phyloP scores from a whole-genome alignment of 2,329 filamentous ascomycete species.

The Claviceps pazoutovae region DNA sequence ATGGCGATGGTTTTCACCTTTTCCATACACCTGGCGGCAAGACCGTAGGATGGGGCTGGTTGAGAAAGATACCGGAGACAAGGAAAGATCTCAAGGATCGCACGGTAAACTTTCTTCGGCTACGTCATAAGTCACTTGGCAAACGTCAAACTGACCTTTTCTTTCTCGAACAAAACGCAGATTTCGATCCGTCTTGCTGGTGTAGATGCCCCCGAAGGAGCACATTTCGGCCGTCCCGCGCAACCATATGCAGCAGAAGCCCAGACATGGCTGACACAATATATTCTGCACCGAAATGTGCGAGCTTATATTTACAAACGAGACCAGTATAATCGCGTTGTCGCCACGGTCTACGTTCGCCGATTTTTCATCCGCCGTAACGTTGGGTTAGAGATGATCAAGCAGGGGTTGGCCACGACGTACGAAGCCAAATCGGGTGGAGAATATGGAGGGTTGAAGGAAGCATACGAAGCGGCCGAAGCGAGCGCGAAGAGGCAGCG shows the following conservation, averaged over 20 bases:
- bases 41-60: constrained; percentile 82
- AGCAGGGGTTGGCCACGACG: constrained; percentile 69
- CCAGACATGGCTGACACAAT: constrained; percentile 61
- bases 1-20: constrained; percentile 89
- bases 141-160: not conserved
- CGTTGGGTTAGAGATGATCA: constrained; percentile 82
- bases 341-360: constrained; percentile 70
- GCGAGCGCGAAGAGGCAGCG: constrained; percentile 49
- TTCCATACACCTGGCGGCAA: constrained; percentile 91
- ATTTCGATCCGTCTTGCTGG: constrained; percentile 84
- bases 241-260: constrained; percentile 79
- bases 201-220: constrained; percentile 81
- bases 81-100: constrained; percentile 58
- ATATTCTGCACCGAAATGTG: constrained; percentile 59
- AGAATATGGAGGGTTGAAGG: constrained; percentile 67
- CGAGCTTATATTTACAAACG: constrained; percentile 69
- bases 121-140: not conserved
- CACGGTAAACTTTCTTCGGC: constrained; percentile 44
- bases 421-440: constrained; percentile 86
- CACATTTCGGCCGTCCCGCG: constrained; percentile 79
- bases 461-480: constrained; percentile 52
- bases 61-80: constrained; percentile 57
- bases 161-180: constrained; percentile 26
- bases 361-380: constrained; percentile 57
- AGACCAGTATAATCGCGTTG: constrained; percentile 86